Evolutionary conservation across 495 filamentous ascomycete genomes (phyloP), one percentile per base, ranked within the genome.

Genomic region (Aspergillus steynii): DNA sequence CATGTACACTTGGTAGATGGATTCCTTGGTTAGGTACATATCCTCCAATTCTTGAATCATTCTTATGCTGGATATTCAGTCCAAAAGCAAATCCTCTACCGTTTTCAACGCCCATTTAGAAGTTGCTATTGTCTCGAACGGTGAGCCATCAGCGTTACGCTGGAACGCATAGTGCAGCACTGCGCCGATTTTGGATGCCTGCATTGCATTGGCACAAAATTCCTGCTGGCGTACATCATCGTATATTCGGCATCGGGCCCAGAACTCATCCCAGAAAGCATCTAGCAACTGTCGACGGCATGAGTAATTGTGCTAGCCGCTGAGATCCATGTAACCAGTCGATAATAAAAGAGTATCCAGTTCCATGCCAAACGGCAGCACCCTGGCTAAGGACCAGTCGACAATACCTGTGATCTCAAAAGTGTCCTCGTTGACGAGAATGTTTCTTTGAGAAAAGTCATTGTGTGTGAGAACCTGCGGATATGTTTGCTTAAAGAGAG

Each of bases 381-480:
- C 51, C 28, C 27, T 55, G 25, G 68, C 72, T 48, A 68, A 52
- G 29, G 72, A 69, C 73, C 70, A 76, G 63, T 76, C 68, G 48
- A 74, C 62, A 57, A 74, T 62, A 25, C 72, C 73, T 60, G 69
- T 76, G 50, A 74, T 69, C 52, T 72, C 64, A 32, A 65, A 64
- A 3, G 69, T 73, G 28, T 70, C 58, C 29, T 61, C 55, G 54
- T 71, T 60, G 34, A 75, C 59, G 25, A 73, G 54, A 57, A 76
- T 67, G 47, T 73, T 76, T 34, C 58, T 70, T 53, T 62, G 42
- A 29, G 65, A 73, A 53, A 76, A 61, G 56, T 74, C 72, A 27
- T 60, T 56, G 61, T 76, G 68, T 28, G 70, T 73, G 52, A 76
- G 62, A 48, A 73, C 63, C 64, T 70, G 69, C 34, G 67, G 69